Percentiles rank a stretch among this genome's conserved stretches.
These are phyloP conservation scores for Globisporangium iwayamae DNA, from an alignment of 352 stramenopile species.

Conservation along the genomic window DNA sequence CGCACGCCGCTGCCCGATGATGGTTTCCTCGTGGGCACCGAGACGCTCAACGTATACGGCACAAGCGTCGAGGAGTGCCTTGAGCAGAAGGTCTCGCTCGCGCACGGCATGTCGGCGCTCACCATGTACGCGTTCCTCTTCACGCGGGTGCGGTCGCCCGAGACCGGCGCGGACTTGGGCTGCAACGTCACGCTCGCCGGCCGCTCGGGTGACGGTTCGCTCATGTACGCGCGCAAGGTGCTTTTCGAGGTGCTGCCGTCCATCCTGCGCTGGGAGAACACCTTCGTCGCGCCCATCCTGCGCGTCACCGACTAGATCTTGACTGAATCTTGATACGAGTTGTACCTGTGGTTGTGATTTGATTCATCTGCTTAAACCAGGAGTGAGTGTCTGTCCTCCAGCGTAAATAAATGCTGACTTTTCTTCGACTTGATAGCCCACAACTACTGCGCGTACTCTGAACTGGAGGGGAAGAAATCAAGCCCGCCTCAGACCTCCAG, in stretches of 20 bases:
- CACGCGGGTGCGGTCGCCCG: slow-evolving; percentile 14
- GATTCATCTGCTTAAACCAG: too few species aligned
- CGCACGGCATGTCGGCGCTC: slow-evolving; percentile 19
- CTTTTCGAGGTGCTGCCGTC: slow-evolving; percentile 32
- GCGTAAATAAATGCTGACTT: too few species aligned
- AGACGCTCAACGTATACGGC: slow-evolving; percentile 28
- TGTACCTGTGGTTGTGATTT: too few species aligned
- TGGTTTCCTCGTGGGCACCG: slow-evolving; percentile 28
- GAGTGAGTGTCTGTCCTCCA: too few species aligned
- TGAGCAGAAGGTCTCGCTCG: slow-evolving; percentile 19
- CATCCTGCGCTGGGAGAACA: slow-evolving; percentile 41
- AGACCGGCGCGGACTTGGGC: slow-evolving; percentile 12
- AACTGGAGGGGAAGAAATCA: too few species aligned
- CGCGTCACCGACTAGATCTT: slow-evolving; percentile 17
- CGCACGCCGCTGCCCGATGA: slow-evolving; percentile 12
- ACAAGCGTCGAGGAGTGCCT: slow-evolving; percentile 19
- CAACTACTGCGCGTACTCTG: too few species aligned
- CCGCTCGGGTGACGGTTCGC: slow-evolving; percentile 24
- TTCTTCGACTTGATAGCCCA: too few species aligned
- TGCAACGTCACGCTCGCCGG: slow-evolving; percentile 31
- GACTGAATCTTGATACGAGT: too few species aligned
- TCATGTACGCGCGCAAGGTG: slow-evolving; percentile 33
- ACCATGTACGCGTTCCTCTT: slow-evolving; percentile 43
- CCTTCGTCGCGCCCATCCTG: slow-evolving; percentile 30
- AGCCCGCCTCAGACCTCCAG: too few species aligned